Base-by-base conservation (phyloP, 1,284 basidiomycete species). In the Cutaneotrichosporon dermatis region DNA sequence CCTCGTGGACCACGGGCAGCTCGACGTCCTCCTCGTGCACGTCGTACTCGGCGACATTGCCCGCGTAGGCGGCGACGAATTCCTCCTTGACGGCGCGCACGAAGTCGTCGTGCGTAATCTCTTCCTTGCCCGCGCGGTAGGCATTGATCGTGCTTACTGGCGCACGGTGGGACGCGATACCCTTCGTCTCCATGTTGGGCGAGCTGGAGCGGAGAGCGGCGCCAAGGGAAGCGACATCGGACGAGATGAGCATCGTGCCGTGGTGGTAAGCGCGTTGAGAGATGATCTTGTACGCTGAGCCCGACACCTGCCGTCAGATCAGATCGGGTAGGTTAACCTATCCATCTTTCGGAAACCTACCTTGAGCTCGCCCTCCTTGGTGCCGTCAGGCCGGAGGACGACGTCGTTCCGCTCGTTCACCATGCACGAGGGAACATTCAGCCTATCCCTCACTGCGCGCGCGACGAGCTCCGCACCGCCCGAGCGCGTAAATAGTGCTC, bases 231-330 rank as follows among this genome's bases (percentile, higher is more conserved):
- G 83, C 80, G 16, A 96, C 82, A 50, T 83, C 80, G 4, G 91
- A 89, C 11, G 89, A 88, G 36, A 99, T 89, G 35, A 99, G 84
- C 95, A 99, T 97, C n/a, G 95, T 99, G 0, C 96, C 96, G 72
- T 99, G 96, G 71, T 99, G 95, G 78, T 98, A 99, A 1, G 94
- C 92, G 13, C 96, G 82, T 61, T 86, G 85, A 66, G 86, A 89
- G 43, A 90, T 89, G 60, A 99, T 89, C 80, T 97, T 98, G 81
- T 97, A 99, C 6, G 96, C 96, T 12, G 92, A 97, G 39, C 96
- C 96, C 51, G 95, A 98, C 56, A 99, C 87, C 88, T 99, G 73
- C 64, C 45, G 54, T 61, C 41, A 55, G 45, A 25, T 25, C 25
- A 2, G 25, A 25, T 25, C 25, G 25, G 2, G 25, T 25, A 25